phyloP scores from a whole-genome alignment of 345 rosid species.

The Capsella bursapastoris region DNA sequence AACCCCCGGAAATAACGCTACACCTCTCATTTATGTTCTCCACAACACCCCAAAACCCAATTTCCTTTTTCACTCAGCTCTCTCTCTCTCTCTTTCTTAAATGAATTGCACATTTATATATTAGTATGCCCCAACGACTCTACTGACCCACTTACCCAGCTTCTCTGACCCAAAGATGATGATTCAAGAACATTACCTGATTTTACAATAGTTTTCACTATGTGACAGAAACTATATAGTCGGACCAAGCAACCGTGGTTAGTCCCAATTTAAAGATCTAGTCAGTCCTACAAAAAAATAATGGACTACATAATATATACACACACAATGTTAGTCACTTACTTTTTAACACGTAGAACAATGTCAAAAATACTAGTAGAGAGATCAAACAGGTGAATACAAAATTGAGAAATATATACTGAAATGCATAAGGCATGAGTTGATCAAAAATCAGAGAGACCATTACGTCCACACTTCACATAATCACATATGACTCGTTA shows the following conservation, averaged over 20 bases:
- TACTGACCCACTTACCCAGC: slow-evolving; percentile 38
- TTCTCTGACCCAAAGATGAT: slow-evolving; percentile 41
- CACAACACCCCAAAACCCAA: slow-evolving; percentile 29
- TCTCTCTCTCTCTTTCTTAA: background rate
- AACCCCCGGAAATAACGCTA: slow-evolving; percentile 50
- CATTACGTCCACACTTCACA: background rate
- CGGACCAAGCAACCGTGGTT: slow-evolving; percentile 20
- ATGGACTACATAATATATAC: background rate
- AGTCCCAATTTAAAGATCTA: slow-evolving; percentile 1
- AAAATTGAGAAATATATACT: background rate
- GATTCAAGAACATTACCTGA: slow-evolving; percentile 41
- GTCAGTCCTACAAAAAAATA: background rate
- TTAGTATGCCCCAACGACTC: slow-evolving; percentile 34
- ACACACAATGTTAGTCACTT: background rate
- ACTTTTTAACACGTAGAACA: background rate
- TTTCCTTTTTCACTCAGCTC: background rate
- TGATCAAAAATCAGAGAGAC: background rate
- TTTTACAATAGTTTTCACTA: slow-evolving; percentile 33
- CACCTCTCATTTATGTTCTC: slow-evolving; percentile 36
- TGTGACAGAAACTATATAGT: slow-evolving; percentile 3
- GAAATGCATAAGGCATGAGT: slow-evolving; percentile 6
- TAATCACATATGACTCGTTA: background rate
- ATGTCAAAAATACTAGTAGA: background rate
- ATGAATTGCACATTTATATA: slow-evolving; percentile 37
- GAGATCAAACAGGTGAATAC: background rate